These are phyloP conservation scores for Penicillium nucicola DNA, from an alignment of 495 filamentous ascomycete genomes.

Conservation along the genomic window DNA sequence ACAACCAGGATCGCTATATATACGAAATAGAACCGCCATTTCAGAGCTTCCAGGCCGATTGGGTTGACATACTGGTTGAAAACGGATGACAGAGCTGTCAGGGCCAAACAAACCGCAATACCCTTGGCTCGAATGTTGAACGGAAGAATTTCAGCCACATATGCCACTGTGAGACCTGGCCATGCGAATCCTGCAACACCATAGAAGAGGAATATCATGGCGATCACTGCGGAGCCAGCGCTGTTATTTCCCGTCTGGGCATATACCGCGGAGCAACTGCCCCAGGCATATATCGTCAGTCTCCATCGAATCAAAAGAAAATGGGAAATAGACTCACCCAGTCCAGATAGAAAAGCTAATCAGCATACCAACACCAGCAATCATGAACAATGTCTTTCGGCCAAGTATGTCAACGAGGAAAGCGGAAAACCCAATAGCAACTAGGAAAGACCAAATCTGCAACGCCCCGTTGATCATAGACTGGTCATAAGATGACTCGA, in stretches of 20 bases:
- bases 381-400: constrained; percentile 54
- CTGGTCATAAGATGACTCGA: constrained; percentile 35
- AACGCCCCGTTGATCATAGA: constrained; percentile 18
- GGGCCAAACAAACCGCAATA: constrained; percentile 47
- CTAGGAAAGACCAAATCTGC: constrained; percentile 34
- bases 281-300: not conserved
- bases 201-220: constrained; percentile 58
- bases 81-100: constrained; percentile 53
- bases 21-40: constrained; percentile 57
- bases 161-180: constrained; percentile 57
- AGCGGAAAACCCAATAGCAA: constrained; percentile 37
- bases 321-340: constrained; percentile 15
- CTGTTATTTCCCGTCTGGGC: constrained; percentile 29
- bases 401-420: constrained; percentile 59
- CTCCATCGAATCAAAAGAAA: not conserved
- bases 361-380: constrained; percentile 51
- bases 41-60: constrained; percentile 49
- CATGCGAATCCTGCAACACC: constrained; percentile 26
- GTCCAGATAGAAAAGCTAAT: constrained; percentile 50
- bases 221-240: constrained; percentile 49
- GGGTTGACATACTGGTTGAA: constrained; percentile 56
- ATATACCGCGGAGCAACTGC: constrained; percentile 33
- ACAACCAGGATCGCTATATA: constrained; percentile 58
- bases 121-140: constrained; percentile 66
- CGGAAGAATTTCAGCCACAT: constrained; percentile 61